phyloP scores from a whole-genome alignment of 1,139 yeast genomes.

The Candida tetrigidarum region DNA sequence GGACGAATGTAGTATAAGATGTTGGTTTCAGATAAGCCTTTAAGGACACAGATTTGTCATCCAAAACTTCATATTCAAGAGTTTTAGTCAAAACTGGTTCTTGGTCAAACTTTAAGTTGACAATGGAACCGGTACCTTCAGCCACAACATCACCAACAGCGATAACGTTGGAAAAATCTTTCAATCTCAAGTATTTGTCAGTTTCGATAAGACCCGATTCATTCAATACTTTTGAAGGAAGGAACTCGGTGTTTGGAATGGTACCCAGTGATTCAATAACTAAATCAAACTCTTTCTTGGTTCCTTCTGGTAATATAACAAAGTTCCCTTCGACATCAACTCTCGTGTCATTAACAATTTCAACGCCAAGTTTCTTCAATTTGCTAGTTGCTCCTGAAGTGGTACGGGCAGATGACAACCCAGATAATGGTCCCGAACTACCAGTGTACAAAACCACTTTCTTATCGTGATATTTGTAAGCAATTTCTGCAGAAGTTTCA shows the following conservation, averaged over 20 bases:
- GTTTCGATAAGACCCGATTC: conserved; percentile 27
- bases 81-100: conserved; percentile 21
- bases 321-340: conserved; percentile 12
- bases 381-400: conserved; percentile 20
- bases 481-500: conserved; percentile 42
- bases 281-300: conserved; percentile 26
- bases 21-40: conserved; percentile 18
- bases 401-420: conserved; percentile 19
- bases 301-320: conserved; percentile 21
- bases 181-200: conserved; percentile 28
- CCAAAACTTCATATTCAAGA: conserved; percentile 23
- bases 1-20: conserved; percentile 25
- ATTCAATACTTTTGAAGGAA: conserved; percentile 22
- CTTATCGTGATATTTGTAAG: conserved; percentile 22
- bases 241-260: conserved; percentile 31
- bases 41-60: conserved; percentile 15
- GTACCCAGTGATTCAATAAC: conserved; percentile 27
- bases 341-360: conserved; percentile 27
- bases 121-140: conserved; percentile 24
- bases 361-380: conserved; percentile 28
- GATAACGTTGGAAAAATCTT: conserved; percentile 28
- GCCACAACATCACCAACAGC: conserved; percentile 39
- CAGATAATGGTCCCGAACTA: conserved; percentile 25
- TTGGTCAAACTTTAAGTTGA: conserved; percentile 32
- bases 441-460: conserved; percentile 34